Conservation (phyloP, 108 stramenopile genomes). For the Phaeodactylum tricornutum region DNA sequence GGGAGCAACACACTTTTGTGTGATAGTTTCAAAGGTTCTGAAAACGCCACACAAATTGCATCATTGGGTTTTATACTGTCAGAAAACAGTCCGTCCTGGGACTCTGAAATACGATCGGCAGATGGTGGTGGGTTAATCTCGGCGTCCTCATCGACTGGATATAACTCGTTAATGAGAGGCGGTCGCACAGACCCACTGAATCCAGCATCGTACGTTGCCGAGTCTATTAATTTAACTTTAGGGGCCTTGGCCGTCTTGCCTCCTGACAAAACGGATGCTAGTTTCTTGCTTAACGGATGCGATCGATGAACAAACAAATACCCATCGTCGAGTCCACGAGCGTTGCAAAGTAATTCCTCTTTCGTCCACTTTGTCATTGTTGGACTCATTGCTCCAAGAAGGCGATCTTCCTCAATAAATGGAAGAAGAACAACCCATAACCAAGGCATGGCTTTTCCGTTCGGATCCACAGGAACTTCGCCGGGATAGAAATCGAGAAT, state of each 20-base stretch:
- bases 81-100: slow-evolving; percentile 40
- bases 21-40: slow-evolving; percentile 51
- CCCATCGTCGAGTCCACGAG: slow-evolving; percentile 78
- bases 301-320: slow-evolving; percentile 67
- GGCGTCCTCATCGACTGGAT: slow-evolving; percentile 42
- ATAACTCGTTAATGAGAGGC: slow-evolving; percentile 67
- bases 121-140: slow-evolving; percentile 34
- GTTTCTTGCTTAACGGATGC: slow-evolving; percentile 45
- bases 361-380: slow-evolving; percentile 80
- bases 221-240: slow-evolving; percentile 35
- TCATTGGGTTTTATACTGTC: slow-evolving; percentile 45
- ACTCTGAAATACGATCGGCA: slow-evolving; percentile 37
- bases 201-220: slow-evolving; percentile 38
- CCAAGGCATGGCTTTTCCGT: slow-evolving; percentile 99
- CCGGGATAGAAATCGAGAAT: slow-evolving; percentile 95
- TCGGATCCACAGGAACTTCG: slow-evolving; percentile 93
- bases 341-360: slow-evolving; percentile 67
- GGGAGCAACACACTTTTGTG: slow-evolving; percentile 67
- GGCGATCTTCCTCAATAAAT: slow-evolving; percentile 94
- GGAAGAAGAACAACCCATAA: slow-evolving; percentile 96
- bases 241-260: slow-evolving; percentile 30
- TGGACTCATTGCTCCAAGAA: slow-evolving; percentile 74
- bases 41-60: slow-evolving; percentile 70
- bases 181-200: slow-evolving; percentile 62
- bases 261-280: slow-evolving; percentile 27